Evolutionary conservation across 2,329 filamentous ascomycete species (phyloP).

Genomic region (Dothiorella sarmentorum): DNA sequence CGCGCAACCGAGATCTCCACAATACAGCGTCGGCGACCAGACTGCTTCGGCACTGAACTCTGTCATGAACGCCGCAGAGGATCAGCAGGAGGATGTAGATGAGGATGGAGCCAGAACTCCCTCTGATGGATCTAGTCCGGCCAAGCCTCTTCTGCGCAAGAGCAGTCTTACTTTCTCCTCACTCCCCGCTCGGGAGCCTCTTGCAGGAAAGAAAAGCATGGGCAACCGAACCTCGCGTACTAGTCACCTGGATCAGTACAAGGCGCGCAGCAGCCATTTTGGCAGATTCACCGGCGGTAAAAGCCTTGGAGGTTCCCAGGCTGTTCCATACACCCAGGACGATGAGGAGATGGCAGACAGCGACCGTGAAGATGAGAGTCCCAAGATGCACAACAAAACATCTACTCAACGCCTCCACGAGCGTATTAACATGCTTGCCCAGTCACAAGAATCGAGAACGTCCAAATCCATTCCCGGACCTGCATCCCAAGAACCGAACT

Average conservation of each 20-base stretch:
- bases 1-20: slow-evolving; percentile 23
- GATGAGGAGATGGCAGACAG: slow-evolving; percentile 39
- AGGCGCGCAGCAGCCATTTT: slow-evolving; percentile 67
- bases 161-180: slow-evolving; percentile 94
- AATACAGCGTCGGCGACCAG: slow-evolving; percentile 33
- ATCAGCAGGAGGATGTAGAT: slow-evolving; percentile 38
- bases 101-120: slow-evolving; percentile 56
- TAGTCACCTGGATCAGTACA: slow-evolving; percentile 69
- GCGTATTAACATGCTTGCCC: slow-evolving; percentile 74
- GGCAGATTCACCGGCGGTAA: slow-evolving; percentile 67
- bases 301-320: slow-evolving; percentile 56
- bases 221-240: slow-evolving; percentile 68
- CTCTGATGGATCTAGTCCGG: slow-evolving; percentile 70
- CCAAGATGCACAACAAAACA: slow-evolving; percentile 72
- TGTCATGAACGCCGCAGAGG: slow-evolving; percentile 22
- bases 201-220: slow-evolving; percentile 79
- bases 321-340: slow-evolving; percentile 23
- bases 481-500: slow-evolving; percentile 32
- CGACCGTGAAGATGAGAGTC: slow-evolving; percentile 42
- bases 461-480: slow-evolving; percentile 40
- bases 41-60: slow-evolving; percentile 32
- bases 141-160: slow-evolving; percentile 77
- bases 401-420: slow-evolving; percentile 93
- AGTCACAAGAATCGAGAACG: slow-evolving; percentile 47
- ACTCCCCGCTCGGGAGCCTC: slow-evolving; percentile 82